Base-by-base conservation (phyloP, 2,329 filamentous ascomycete species). In the Alternaria postmessia region DNA sequence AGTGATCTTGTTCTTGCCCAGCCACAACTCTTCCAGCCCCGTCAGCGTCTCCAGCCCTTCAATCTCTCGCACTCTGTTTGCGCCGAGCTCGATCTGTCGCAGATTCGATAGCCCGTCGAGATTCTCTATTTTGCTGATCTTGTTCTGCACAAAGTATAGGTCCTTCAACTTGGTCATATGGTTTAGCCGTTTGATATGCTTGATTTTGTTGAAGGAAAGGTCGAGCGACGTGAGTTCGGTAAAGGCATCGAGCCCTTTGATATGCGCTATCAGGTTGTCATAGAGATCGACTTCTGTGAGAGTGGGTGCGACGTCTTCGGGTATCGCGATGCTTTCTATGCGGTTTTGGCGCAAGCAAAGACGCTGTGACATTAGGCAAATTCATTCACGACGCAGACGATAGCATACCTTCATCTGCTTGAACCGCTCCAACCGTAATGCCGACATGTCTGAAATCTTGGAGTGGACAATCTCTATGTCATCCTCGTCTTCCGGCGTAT, bases 171-270 rank as follows among this genome's bases (percentile, higher is more conserved):
- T 86, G 22, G 82, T 89, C 60, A 99, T 82, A 71, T 94, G 91
- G 59, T 86, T 86, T 66, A 98, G 82, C 72, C 94, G 89, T 80
- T 96, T 97, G 82, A 99, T 96, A 80, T 97, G 94, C 79, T 97
- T 97, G 82, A 99, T 94, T 83, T 98, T 98, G 84, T 99, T 99
- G 87, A 97, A 99, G 78, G 92, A 96, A 52, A 99, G 85, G 77
- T 99, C 95, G 55, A 99, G 87, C 57, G 83, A 90, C 6, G 87
- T 92, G 54, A 99, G 86, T 62, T 91, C 85, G 12, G 85, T 87
- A 58, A 97, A 87, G 46, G 88, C 84, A 54, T 97, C 93, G 46
- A 99, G 85, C 30, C 92, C 92, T 67, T 89, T 89, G 79, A 97
- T 88, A 78, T 96, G 93, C 11, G 89, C 87, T 70, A 99, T 93